phyloP scores from a whole-genome alignment of 2,329 filamentous ascomycete species.

The Beauveria asiatica region DNA sequence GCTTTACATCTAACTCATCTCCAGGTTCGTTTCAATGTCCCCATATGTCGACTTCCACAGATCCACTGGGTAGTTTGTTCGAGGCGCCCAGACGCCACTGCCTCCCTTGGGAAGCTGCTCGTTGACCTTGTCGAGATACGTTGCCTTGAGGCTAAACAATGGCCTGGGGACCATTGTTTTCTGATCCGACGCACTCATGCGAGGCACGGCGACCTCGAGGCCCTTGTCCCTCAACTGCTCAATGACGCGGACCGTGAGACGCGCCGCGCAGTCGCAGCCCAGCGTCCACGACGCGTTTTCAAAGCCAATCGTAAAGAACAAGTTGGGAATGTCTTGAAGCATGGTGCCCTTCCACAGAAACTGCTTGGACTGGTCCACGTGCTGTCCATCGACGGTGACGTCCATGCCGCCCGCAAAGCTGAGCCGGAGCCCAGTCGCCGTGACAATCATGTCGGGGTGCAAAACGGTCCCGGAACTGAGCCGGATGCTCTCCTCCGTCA shows the following conservation, averaged over 20 bases:
- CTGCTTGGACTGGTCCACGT: conserved; percentile 33
- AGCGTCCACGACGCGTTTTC: conserved; percentile 54
- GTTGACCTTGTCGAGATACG: conserved; percentile 38
- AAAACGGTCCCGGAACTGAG: conserved; percentile 36
- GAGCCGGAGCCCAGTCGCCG: conserved; percentile 54
- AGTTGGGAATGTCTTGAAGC: conserved; percentile 55
- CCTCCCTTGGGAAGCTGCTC: conserved; percentile 39
- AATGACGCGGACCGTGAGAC: conserved; percentile 41
- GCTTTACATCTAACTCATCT: neutral
- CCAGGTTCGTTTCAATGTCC: neutral
- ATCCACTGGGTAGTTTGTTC: conserved; percentile 22
- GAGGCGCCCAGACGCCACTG: conserved; percentile 24
- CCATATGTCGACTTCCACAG: conserved; percentile 8
- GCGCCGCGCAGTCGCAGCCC: conserved; percentile 45
- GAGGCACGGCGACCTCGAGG: conserved; percentile 34
- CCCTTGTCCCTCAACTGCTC: conserved; percentile 38
- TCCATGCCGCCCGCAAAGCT: conserved; percentile 44
- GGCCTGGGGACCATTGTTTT: conserved; percentile 29
- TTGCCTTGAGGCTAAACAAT: conserved; percentile 38
- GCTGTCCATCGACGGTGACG: conserved; percentile 41
- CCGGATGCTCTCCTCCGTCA: conserved; percentile 34
- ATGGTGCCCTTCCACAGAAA: conserved; percentile 53
- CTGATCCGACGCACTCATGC: conserved; percentile 22
- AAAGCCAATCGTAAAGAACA: conserved; percentile 51
- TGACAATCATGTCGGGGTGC: conserved; percentile 53